phyloP scores from a whole-genome alignment of 208 protist species.

The Crithidia mellificae region DNA sequence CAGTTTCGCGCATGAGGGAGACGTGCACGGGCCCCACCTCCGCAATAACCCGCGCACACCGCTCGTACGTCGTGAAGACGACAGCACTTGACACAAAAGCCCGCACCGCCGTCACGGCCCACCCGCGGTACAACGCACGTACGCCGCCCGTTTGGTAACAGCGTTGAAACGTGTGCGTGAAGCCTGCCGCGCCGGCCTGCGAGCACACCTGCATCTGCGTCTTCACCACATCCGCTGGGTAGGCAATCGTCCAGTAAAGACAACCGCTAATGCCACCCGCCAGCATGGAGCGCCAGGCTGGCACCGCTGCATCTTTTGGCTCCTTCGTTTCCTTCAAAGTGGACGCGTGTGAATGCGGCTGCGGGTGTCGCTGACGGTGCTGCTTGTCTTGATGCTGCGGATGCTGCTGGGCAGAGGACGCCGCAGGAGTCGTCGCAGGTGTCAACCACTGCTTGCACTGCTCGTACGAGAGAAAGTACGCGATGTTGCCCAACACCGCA shows the following conservation, averaged over 20 bases:
- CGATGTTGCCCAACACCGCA: slow-evolving; percentile 73
- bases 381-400: too few relatives aligned
- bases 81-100: slow-evolving; percentile 62
- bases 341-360: too few relatives aligned
- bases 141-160: slow-evolving; percentile 54
- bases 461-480: slow-evolving; percentile 81
- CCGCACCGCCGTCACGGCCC: slow-evolving; percentile 55
- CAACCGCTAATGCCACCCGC: slow-evolving; percentile 73
- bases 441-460: slow-evolving; percentile 45
- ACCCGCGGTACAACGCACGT: slow-evolving; percentile 65
- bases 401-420: neutral
- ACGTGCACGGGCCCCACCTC: neutral
- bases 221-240: slow-evolving; percentile 85
- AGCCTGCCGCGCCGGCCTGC: slow-evolving; percentile 20
- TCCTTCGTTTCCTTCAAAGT: neutral
- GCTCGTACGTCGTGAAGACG: slow-evolving; percentile 59
- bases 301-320: slow-evolving; percentile 6
- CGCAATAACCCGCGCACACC: slow-evolving; percentile 1
- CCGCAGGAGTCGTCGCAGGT: neutral
- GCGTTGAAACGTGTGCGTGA: slow-evolving; percentile 27
- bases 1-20: neutral
- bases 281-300: slow-evolving; percentile 56
- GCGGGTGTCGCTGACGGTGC: neutral
- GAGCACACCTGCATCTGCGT: slow-evolving; percentile 79
- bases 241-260: slow-evolving; percentile 81